Percentiles rank a stretch among this genome's conserved stretches.
Evolutionary conservation across 1,139 yeast genomes (phyloP).

Genomic region (Tardiomyces digboiensis): DNA sequence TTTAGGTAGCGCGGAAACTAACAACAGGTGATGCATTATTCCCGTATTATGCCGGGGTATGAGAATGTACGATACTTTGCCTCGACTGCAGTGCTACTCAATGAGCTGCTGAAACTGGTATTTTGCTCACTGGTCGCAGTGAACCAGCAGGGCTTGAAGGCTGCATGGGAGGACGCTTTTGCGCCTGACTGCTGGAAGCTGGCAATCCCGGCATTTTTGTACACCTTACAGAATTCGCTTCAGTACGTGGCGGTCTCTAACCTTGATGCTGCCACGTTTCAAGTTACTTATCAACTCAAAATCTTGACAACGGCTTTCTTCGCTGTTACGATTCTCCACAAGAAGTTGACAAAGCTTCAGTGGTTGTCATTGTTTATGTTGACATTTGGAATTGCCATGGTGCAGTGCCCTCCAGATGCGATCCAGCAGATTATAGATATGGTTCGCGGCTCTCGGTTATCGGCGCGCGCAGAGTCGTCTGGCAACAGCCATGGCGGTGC

Average conservation of each 20-base stretch:
- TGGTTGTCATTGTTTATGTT: constrained; percentile 30
- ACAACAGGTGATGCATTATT: constrained; percentile 29
- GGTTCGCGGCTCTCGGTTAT: constrained; percentile 3
- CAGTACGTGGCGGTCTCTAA: constrained; percentile 35
- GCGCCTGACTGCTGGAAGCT: constrained; percentile 32
- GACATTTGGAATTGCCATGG: constrained; percentile 32
- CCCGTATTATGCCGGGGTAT: constrained; percentile 32
- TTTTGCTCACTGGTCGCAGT: constrained; percentile 23
- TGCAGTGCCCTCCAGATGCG: constrained; percentile 29
- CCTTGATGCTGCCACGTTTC: constrained; percentile 34
- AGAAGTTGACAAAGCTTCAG: constrained; percentile 23
- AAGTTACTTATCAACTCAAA: constrained; percentile 34
- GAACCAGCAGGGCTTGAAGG: constrained; percentile 16
- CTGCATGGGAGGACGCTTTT: constrained; percentile 23
- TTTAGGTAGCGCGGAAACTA: constrained; percentile 1
- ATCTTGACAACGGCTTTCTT: constrained; percentile 35
- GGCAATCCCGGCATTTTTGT: constrained; percentile 32
- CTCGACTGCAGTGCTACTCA: constrained; percentile 34
- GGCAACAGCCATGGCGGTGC: constrained; percentile 11
- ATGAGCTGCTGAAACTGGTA: constrained; percentile 30
- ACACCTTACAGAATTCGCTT: constrained; percentile 32
- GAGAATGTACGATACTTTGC: constrained; percentile 25
- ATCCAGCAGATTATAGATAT: constrained; percentile 13
- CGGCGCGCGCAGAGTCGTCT: constrained; percentile 8
- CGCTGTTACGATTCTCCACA: constrained; percentile 30